These are phyloP conservation scores for Phyllosticta paracitricarpa DNA, from an alignment of 2,329 filamentous ascomycete genomes.

Conservation along the genomic window DNA sequence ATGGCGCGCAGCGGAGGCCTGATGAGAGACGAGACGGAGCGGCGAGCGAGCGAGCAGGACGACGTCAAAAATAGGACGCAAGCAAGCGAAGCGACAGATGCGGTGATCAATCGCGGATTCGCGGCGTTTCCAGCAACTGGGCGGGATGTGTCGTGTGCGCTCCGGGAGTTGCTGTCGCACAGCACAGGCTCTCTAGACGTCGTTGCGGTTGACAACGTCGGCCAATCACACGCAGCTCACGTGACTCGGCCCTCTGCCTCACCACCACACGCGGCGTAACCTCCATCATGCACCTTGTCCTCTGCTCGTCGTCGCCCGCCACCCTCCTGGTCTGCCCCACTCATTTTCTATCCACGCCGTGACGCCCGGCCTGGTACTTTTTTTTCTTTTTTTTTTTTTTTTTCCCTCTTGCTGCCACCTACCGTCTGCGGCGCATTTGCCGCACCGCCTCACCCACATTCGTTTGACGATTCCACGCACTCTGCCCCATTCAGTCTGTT, in stretches of 20 bases:
- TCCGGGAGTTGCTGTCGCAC: not conserved
- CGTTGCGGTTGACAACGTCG: not conserved
- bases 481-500: not conserved
- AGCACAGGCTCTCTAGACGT: not conserved
- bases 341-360: not conserved
- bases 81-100: not conserved
- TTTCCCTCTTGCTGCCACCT: not conserved
- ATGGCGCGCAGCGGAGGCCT: too few species aligned
- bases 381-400: not conserved
- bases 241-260: not conserved
- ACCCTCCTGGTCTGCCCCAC: not conserved
- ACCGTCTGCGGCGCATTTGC: not conserved
- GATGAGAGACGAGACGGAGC: too few species aligned
- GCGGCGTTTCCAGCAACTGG: not conserved
- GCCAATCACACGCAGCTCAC: not conserved
- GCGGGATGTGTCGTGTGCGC: not conserved
- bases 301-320: not conserved
- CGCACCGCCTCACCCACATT: not conserved
- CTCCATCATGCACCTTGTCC: not conserved
- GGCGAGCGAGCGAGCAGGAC: too few species aligned
- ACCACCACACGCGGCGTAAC: not conserved
- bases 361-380: not conserved
- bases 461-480: not conserved
- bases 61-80: not conserved
- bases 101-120: not conserved